These are phyloP conservation scores for Cicer pinnatifidum DNA, from an alignment of 306 rosid species.

Conservation along the genomic window DNA sequence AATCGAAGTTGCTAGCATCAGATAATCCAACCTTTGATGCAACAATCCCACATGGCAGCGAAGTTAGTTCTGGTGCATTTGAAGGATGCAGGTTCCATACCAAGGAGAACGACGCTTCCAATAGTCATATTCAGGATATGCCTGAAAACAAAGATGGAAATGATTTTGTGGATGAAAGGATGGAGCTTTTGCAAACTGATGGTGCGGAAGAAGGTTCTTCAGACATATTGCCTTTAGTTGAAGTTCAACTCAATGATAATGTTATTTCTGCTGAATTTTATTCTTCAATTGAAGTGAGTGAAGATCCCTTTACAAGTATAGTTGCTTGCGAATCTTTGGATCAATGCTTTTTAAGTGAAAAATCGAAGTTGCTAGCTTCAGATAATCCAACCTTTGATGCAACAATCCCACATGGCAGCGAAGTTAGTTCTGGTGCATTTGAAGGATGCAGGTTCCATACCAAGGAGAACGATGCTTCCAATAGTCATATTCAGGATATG, in stretches of 20 bases:
- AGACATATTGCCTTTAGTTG: conserved; percentile 44
- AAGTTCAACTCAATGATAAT: conserved; percentile 38
- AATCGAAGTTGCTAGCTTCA: conserved; percentile 37
- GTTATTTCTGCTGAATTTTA: conserved; percentile 41
- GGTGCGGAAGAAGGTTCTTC: conserved; percentile 38
- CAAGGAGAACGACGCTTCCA: conserved; percentile 37
- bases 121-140: conserved; percentile 40
- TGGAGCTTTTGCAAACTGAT: conserved; percentile 37
- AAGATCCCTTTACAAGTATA: conserved; percentile 34
- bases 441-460: conserved; percentile 36
- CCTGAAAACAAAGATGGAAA: conserved; percentile 39
- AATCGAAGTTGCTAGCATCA: conserved; percentile 37
- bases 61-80: conserved; percentile 16
- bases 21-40: conserved; percentile 40
- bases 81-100: conserved; percentile 36
- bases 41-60: conserved; percentile 39
- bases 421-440: conserved; percentile 16
- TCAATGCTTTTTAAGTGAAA: conserved; percentile 44
- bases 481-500: conserved; percentile 40
- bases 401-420: conserved; percentile 39
- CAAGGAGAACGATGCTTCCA: conserved; percentile 37
- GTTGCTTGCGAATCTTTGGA: conserved; percentile 40
- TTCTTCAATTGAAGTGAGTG: conserved; percentile 43
- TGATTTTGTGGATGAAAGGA: conserved; percentile 44
- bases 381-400: conserved; percentile 40